Evolutionary conservation across 345 rosid genomes (phyloP), one percentile per base, ranked within the genome.

Genomic region (Cardamine chenopodiifolia): DNA sequence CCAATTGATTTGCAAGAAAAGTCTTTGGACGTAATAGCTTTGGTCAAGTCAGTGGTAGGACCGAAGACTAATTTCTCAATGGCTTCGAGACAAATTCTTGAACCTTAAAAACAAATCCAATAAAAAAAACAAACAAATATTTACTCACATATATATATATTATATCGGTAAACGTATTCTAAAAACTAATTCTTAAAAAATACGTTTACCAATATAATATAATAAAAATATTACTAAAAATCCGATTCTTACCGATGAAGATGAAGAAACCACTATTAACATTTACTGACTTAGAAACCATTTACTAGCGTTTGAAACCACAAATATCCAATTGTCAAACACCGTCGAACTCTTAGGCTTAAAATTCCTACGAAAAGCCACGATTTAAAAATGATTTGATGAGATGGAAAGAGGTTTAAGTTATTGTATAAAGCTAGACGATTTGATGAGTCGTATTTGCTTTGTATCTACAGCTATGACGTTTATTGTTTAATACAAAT

Each of bases 381-480:
- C 19, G 49, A 72, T 15, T 52, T n/a, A 35, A 55, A 25, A 25
- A 47, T 6, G 56, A 42, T 50, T 14, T 1, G 6, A 52, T 67
- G 71, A 67, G 49, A 53, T 67, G 61, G 48, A 56, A 69, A 69
- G 64, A 44, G 5, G 22, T 70, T 44, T 55, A 70, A 19, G 11
- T 19, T 44, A 42, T 19, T 44, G 56, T 29, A 42, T 28, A 57
- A 70, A 31, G 20, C 18, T 31, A 53, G 40, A 54, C 10, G 42
- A 70, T 44, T 57, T 15, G 56, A 56, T 42, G n/a, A 57, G 34
- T 45, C 64, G 62, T 77, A 22, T 40, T 70, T 77, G 67, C 80
- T 70, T 63, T 57, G 39, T 64, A 56, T 47, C 13, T 48, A 77
- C 76, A 77, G 80, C 68, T 56, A 71, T 77, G 80, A 71, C 67